A percentile compares a stretch with the other conserved stretches of the same genome.
These are phyloP conservation scores for Leptodermis oblonga DNA, from an alignment of 257 asterid species.

Conservation along the genomic window DNA sequence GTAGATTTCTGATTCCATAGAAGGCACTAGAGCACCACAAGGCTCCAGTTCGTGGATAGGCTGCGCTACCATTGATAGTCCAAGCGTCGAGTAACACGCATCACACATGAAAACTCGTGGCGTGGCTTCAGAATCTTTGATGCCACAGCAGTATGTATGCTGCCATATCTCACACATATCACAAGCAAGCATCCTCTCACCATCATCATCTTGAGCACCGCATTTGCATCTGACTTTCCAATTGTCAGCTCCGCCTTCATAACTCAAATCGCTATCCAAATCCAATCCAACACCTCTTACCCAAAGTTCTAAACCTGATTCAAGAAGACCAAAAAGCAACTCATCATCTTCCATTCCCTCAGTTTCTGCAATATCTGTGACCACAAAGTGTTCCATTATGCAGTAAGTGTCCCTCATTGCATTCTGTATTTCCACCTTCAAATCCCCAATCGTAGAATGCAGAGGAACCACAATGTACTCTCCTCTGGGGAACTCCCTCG, in stretches of 20 bases:
- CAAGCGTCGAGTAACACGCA: constrained; percentile 54
- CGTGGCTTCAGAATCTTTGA: constrained; percentile 56
- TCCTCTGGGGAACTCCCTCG: constrained; percentile 28
- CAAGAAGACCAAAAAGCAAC: constrained; percentile 60
- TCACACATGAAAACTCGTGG: constrained; percentile 76
- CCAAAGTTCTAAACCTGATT: constrained; percentile 60
- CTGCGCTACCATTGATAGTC: constrained; percentile 33
- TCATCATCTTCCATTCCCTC: constrained; percentile 52
- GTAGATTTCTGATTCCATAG: constrained; percentile 11
- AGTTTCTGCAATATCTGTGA: constrained; percentile 46
- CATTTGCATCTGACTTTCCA: constrained; percentile 85
- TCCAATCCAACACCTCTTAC: constrained; percentile 55
- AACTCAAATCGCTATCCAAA: constrained; percentile 40
- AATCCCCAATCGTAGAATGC: constrained; percentile 67
- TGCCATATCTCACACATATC: constrained; percentile 89
- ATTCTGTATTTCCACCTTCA: constrained; percentile 45
- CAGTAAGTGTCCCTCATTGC: constrained; percentile 79
- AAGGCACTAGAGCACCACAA: constrained; percentile 21
- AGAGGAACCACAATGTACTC: constrained; percentile 66
- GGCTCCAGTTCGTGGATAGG: constrained; percentile 17
- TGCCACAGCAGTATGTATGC: constrained; percentile 81
- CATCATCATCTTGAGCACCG: constrained; percentile 88
- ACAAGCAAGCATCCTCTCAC: constrained; percentile 92
- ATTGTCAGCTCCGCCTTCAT: constrained; percentile 65
- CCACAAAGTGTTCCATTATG: constrained; percentile 44